phyloP scores from a whole-genome alignment of 2,329 filamentous ascomycete species.

The Rhexocercosporidium sp. region DNA sequence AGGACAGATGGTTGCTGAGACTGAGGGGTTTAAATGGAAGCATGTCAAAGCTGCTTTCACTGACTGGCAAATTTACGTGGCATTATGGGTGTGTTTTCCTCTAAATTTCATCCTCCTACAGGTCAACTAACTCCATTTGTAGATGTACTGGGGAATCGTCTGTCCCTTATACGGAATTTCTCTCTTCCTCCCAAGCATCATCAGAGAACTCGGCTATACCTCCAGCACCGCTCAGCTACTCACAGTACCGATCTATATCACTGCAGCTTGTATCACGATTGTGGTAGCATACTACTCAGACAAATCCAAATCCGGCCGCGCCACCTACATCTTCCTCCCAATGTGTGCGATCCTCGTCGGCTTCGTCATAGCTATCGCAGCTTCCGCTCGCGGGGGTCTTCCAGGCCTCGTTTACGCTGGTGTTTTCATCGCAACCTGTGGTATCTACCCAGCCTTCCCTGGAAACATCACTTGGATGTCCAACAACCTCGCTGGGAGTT shows the following conservation, averaged over 20 bases:
- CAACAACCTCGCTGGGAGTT: slow-evolving; percentile 61
- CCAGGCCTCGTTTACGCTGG: slow-evolving; percentile 52
- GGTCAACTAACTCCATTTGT: neutral
- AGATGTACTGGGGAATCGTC: slow-evolving; percentile 70
- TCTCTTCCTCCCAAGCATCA: slow-evolving; percentile 47
- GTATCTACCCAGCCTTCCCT: slow-evolving; percentile 52
- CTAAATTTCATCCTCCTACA: neutral
- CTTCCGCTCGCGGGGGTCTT: slow-evolving; percentile 40
- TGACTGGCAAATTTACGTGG: slow-evolving; percentile 51
- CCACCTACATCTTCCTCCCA: slow-evolving; percentile 61
- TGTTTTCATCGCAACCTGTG: slow-evolving; percentile 50
- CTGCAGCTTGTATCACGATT: slow-evolving; percentile 66
- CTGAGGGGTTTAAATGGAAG: slow-evolving; percentile 41
- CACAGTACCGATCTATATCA: slow-evolving; percentile 60
- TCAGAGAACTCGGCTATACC: slow-evolving; percentile 57
- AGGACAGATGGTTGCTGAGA: slow-evolving; percentile 35
- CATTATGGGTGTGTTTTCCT: slow-evolving; percentile 2
- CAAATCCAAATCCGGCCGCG: slow-evolving; percentile 42
- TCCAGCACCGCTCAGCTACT: slow-evolving; percentile 52
- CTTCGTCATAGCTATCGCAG: slow-evolving; percentile 56
- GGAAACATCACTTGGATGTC: slow-evolving; percentile 59
- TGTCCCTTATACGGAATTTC: slow-evolving; percentile 49
- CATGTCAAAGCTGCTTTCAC: slow-evolving; percentile 46
- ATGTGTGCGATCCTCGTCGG: slow-evolving; percentile 60
- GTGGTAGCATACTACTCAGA: slow-evolving; percentile 29